Conservation (phyloP, 106 monocot genomes). For the Phalaenopsis aphrodite region DNA sequence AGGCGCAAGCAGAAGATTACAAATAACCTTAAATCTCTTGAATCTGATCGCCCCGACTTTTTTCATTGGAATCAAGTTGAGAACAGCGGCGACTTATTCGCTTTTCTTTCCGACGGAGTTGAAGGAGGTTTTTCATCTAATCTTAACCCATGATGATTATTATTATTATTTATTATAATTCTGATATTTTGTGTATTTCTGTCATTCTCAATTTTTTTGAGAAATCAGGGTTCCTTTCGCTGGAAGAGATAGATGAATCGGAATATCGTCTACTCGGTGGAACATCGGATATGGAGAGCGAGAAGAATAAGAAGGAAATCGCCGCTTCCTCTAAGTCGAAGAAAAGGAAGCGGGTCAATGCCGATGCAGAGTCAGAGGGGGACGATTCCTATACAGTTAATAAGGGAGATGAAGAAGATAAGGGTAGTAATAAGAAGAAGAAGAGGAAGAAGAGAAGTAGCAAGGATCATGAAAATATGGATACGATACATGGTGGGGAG, state of each 20-base stretch:
- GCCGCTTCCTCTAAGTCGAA: conserved; percentile 11
- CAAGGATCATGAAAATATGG: conserved; percentile 29
- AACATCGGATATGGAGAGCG: conserved; percentile 3
- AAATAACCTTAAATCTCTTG: background rate
- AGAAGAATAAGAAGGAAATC: conserved; percentile 5
- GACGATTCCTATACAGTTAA: conserved; percentile 12
- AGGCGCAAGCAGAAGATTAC: conserved; percentile 1
- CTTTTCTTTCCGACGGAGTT: conserved; percentile 34
- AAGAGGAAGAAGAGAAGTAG: conserved; percentile 19
- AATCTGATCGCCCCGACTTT: conserved; percentile 13
- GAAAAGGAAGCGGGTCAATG: conserved; percentile 33
- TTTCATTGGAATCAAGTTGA: conserved; percentile 35
- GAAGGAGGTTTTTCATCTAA: conserved; percentile 54
- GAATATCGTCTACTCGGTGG: conserved; percentile 52
- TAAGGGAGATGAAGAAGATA: conserved; percentile 7
- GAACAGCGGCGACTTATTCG: conserved; percentile 38
- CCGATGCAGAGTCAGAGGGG: conserved; percentile 3
- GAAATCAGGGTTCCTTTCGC: conserved; percentile 58
- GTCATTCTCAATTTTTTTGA: background rate
- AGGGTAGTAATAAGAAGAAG: conserved; percentile 10
- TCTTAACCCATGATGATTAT: background rate
- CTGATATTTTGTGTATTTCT: background rate
- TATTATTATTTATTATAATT: background rate
- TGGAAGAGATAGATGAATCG: conserved; percentile 87
- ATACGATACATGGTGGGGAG: background rate